phyloP scores from a whole-genome alignment of 2,329 filamentous ascomycete species.

The Monilinia fructigena region DNA sequence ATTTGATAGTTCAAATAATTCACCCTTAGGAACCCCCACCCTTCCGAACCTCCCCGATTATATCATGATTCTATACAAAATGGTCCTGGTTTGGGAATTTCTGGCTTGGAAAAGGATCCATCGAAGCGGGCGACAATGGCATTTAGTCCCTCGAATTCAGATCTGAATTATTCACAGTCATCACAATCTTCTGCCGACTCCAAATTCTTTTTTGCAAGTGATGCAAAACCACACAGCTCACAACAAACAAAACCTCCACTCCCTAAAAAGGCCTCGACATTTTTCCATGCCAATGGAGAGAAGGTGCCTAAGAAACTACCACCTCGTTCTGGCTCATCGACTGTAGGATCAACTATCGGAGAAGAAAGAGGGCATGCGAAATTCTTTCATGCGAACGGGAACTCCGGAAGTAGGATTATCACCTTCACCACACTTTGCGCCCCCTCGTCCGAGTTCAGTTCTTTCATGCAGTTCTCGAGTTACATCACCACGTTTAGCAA shows the following conservation, averaged over 20 bases:
- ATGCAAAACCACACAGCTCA: slow-evolving; percentile 52
- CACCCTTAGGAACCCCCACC: slow-evolving; percentile 52
- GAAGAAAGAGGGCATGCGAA: slow-evolving; percentile 49
- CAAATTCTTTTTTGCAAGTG: slow-evolving; percentile 92
- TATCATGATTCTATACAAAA: slow-evolving; percentile 35
- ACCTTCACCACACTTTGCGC: slow-evolving; percentile 41
- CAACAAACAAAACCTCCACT: slow-evolving; percentile 34
- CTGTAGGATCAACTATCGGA: slow-evolving; percentile 34
- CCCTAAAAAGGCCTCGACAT: slow-evolving; percentile 42
- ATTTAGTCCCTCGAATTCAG: slow-evolving; percentile 45
- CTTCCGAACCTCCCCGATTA: slow-evolving; percentile 30
- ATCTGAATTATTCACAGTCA: slow-evolving; percentile 38
- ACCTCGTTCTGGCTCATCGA: slow-evolving; percentile 33
- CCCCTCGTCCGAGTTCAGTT: slow-evolving; percentile 47
- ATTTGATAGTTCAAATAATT: slow-evolving; percentile 65
- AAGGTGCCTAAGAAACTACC: slow-evolving; percentile 40
- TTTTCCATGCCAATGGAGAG: slow-evolving; percentile 53
- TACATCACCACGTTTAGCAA: slow-evolving; percentile 43
- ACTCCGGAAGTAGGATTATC: slow-evolving; percentile 50
- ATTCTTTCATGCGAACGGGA: slow-evolving; percentile 76
- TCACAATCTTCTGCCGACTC: slow-evolving; percentile 44
- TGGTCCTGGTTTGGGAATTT: slow-evolving; percentile 37
- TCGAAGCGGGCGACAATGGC: slow-evolving; percentile 40
- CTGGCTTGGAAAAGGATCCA: slow-evolving; percentile 35
- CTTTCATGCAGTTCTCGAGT: slow-evolving; percentile 49